phyloP scores from a whole-genome alignment of 169 alveolate species.

The Eimeria falciformis region DNA sequence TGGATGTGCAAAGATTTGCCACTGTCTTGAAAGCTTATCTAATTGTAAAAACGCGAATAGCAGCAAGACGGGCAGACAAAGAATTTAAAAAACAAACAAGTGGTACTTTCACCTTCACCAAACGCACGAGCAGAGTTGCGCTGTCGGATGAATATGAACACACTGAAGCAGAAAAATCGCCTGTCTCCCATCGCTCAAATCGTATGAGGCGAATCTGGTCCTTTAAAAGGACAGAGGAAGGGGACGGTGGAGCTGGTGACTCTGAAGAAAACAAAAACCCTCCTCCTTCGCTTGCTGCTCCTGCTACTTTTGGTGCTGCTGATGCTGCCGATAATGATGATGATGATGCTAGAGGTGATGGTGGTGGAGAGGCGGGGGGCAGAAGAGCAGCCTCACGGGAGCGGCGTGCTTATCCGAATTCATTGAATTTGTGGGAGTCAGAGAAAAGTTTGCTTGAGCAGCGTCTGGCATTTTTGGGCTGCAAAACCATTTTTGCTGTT shows the following conservation, averaged over 20 bases:
- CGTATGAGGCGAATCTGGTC: no score
- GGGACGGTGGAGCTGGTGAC: no score
- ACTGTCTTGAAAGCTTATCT: conserved; percentile 72
- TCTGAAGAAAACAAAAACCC: no score
- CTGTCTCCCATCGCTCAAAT: no score
- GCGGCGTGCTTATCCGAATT: background rate
- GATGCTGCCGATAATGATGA: no score
- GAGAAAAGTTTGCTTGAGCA: conserved; percentile 71
- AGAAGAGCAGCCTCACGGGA: background rate
- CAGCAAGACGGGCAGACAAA: conserved; percentile 68
- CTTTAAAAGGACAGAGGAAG: no score
- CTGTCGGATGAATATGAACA: no score
- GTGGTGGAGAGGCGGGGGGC: background rate
- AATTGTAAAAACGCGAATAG: conserved; percentile 48
- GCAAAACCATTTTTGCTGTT: conserved; percentile 65
- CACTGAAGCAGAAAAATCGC: no score
- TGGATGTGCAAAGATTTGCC: conserved; percentile 64
- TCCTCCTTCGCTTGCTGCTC: no score
- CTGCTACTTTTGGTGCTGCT: no score
- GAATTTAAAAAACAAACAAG: conserved; percentile 28
- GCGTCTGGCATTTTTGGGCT: conserved; percentile 79
- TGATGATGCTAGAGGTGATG: no score
- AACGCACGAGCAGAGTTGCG: conserved; percentile 30
- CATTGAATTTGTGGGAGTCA: conserved; percentile 48
- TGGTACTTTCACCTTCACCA: no score